A percentile compares a stretch with the other conserved stretches of the same genome.
Conservation (phyloP, 176 grass and related monocot genomes). For the Musa schizocarpa region DNA sequence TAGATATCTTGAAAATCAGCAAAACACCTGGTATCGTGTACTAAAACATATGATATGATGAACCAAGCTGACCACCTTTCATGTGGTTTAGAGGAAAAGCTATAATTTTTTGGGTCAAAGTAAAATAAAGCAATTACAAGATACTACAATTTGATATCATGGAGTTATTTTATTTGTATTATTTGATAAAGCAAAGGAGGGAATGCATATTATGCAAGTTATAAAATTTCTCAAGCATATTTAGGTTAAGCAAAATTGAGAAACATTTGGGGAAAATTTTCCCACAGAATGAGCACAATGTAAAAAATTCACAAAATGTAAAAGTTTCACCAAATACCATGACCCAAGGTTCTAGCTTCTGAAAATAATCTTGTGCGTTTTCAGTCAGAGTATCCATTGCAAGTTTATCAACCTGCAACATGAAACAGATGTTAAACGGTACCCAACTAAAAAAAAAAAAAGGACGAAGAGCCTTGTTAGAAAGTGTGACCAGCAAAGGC, state of each 20-base stretch:
- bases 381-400: constrained; percentile 87
- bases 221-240: too few relatives aligned
- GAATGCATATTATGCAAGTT: not conserved
- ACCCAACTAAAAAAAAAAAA: not conserved
- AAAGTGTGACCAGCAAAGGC: not conserved
- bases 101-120: too few relatives aligned
- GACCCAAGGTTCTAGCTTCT: constrained; percentile 89
- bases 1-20: too few relatives aligned
- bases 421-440: constrained; percentile 1
- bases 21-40: too few relatives aligned
- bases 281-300: not conserved
- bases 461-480: not conserved
- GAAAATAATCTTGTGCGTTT: constrained; percentile 92
- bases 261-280: not conserved
- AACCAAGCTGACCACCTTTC: too few relatives aligned
- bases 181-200: not conserved
- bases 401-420: constrained; percentile 80
- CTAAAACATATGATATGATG: too few relatives aligned
- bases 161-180: too few relatives aligned
- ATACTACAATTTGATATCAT: too few relatives aligned
- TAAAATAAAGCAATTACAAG: too few relatives aligned
- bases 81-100: too few relatives aligned
- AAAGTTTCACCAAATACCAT: constrained; percentile 37
- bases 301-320: constrained; percentile 4
- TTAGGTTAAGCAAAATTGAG: not conserved